phyloP scores from a whole-genome alignment of 1,284 basidiomycete genomes.

The Coniferiporia weirii region DNA sequence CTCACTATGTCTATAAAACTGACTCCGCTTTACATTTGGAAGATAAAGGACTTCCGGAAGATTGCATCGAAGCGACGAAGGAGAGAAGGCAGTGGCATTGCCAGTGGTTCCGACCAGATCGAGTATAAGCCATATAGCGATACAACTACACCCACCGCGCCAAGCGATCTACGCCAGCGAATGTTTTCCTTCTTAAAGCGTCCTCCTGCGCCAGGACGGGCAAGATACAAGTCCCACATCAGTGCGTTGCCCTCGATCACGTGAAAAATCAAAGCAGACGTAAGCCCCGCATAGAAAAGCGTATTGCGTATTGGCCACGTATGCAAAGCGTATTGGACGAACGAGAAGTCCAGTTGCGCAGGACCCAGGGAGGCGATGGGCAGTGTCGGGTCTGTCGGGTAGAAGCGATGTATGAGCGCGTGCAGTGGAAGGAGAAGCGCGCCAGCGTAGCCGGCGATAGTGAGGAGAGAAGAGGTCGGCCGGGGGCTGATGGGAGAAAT shows the following conservation, averaged over 20 bases:
- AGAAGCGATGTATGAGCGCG: constrained; percentile 52
- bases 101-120: constrained; percentile 49
- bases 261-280: constrained; percentile 48
- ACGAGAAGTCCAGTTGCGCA: constrained; percentile 68
- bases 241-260: constrained; percentile 51
- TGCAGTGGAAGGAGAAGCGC: constrained; percentile 58
- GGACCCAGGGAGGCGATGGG: constrained; percentile 60
- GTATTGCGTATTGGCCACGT: constrained; percentile 56
- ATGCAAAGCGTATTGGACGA: constrained; percentile 60
- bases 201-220: constrained; percentile 20
- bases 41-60: constrained; percentile 28
- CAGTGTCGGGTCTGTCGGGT: constrained; percentile 37
- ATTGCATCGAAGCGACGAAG: constrained; percentile 40
- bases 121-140: constrained; percentile 49
- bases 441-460: constrained; percentile 50
- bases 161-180: constrained; percentile 29
- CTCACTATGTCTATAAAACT: neutral
- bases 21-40: neutral
- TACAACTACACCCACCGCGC: constrained; percentile 38
- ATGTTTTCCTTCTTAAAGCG: constrained; percentile 23
- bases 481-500: constrained; percentile 28
- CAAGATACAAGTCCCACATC: constrained; percentile 45
- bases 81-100: constrained; percentile 47
- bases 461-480: constrained; percentile 38
- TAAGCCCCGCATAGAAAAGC: constrained; percentile 55